phyloP scores from a whole-genome alignment of 2,329 filamentous ascomycete species.

The Falciphora oryzae region DNA sequence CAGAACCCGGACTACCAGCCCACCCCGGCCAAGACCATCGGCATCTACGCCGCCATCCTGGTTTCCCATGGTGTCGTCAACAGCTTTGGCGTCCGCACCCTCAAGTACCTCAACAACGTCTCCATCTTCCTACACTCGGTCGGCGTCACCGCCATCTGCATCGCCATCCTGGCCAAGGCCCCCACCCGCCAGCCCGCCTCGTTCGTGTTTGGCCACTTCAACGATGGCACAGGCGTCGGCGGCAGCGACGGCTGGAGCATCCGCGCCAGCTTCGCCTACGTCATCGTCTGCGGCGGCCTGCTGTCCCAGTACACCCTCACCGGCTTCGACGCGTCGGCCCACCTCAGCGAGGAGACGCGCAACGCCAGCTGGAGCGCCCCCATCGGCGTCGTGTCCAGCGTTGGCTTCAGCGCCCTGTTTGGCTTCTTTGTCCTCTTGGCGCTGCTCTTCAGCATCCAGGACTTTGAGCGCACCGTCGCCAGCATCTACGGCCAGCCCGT shows the following conservation, averaged over 20 bases:
- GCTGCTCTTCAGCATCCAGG: conserved; percentile 53
- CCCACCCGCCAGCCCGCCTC: conserved; percentile 48
- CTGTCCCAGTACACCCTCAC: conserved; percentile 48
- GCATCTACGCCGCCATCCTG: conserved; percentile 54
- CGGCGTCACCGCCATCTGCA: conserved; percentile 45
- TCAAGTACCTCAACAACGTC: conserved; percentile 50
- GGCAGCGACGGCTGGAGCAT: conserved; percentile 44
- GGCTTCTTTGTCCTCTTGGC: conserved; percentile 55
- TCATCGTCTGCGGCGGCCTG: conserved; percentile 47
- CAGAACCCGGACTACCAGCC: conserved; percentile 31
- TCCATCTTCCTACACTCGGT: conserved; percentile 50
- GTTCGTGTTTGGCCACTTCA: conserved; percentile 43
- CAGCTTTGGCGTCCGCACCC: conserved; percentile 49
- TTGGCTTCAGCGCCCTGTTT: conserved; percentile 49
- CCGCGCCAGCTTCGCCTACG: conserved; percentile 47
- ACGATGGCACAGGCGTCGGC: conserved; percentile 29
- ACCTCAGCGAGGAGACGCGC: conserved; percentile 51
- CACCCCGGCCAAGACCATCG: conserved; percentile 43
- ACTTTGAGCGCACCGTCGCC: conserved; percentile 43
- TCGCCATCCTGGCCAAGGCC: conserved; percentile 51
- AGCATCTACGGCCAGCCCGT: conserved; percentile 46
- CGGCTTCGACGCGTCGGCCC: conserved; percentile 50
- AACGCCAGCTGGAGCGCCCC: conserved; percentile 52
- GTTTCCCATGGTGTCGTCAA: conserved; percentile 49
- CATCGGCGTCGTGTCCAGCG: conserved; percentile 50